Conservation (phyloP, 2,329 filamentous ascomycete genomes). For the Fusarium sp. region DNA sequence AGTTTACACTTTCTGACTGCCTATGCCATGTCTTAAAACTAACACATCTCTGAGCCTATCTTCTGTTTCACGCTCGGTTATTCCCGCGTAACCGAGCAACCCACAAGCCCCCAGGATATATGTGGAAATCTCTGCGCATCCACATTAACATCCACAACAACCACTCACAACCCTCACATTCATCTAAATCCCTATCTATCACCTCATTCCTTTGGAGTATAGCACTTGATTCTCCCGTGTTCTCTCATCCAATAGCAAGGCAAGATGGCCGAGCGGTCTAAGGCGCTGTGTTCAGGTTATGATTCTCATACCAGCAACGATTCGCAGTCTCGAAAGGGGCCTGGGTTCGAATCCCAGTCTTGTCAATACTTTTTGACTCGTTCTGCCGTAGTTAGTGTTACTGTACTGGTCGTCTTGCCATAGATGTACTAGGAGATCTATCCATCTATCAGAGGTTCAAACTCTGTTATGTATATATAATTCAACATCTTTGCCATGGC, state of each 20-base stretch:
- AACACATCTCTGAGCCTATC: no score
- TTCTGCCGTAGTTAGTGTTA: not conserved
- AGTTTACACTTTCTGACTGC: no score
- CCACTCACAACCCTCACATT: not conserved
- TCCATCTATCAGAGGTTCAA: not conserved
- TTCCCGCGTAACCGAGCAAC: no score
- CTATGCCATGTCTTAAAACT: no score
- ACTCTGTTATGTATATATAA: not conserved
- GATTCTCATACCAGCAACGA: slow-evolving; percentile 5
- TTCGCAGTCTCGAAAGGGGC: slow-evolving; percentile 30
- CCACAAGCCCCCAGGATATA: no score
- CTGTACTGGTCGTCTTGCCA: not conserved
- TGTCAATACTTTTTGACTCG: slow-evolving; percentile 1
- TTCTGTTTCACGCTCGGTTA: no score
- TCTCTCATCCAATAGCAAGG: not conserved
- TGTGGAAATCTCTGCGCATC: not conserved
- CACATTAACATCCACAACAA: not conserved
- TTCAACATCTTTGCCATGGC: not conserved
- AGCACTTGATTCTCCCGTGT: not conserved
- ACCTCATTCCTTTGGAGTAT: not conserved
- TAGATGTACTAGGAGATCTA: no score
- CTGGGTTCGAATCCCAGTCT: slow-evolving; percentile 23
- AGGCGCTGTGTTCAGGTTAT: slow-evolving; percentile 29
- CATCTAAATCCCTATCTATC: not conserved
- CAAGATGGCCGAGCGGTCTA: slow-evolving; percentile 12